phyloP scores from a whole-genome alignment of 1,284 basidiomycete genomes.

The Athelia sp. region DNA sequence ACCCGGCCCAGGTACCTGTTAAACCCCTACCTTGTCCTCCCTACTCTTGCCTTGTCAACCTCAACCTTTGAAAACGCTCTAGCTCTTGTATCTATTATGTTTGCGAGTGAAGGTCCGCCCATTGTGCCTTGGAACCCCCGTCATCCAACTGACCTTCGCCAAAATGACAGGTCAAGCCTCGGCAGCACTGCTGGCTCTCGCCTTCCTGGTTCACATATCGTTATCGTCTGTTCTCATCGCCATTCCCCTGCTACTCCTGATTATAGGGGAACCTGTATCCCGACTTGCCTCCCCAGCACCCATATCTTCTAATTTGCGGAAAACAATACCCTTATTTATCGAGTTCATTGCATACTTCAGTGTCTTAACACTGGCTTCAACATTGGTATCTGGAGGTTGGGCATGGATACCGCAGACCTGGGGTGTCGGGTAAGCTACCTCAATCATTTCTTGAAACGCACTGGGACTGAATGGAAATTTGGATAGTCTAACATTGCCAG shows the following conservation, averaged over 20 bases:
- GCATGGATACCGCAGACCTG: slow-evolving; percentile 75
- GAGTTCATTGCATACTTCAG: slow-evolving; percentile 50
- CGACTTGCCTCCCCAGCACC: slow-evolving; percentile 56
- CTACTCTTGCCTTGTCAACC: slow-evolving; percentile 77
- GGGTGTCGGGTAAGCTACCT: slow-evolving; percentile 69
- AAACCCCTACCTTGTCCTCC: slow-evolving; percentile 83
- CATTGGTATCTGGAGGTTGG: slow-evolving; percentile 51
- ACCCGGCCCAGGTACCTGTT: slow-evolving; percentile 63
- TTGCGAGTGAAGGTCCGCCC: slow-evolving; percentile 60
- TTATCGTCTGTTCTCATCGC: slow-evolving; percentile 69
- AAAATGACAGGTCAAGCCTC: slow-evolving; percentile 43
- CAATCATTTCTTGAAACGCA: slow-evolving; percentile 1
- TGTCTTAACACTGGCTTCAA: slow-evolving; percentile 43
- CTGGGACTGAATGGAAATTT: slow-evolving; percentile 3
- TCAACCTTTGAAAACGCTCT: slow-evolving; percentile 76
- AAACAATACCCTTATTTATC: slow-evolving; percentile 31
- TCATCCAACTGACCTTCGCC: slow-evolving; percentile 2
- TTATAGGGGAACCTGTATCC: slow-evolving; percentile 55
- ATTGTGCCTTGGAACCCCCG: background rate
- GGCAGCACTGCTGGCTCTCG: slow-evolving; percentile 57
- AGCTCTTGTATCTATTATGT: slow-evolving; percentile 64
- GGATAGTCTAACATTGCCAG: slow-evolving; percentile 65
- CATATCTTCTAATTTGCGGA: slow-evolving; percentile 32
- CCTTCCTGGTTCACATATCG: slow-evolving; percentile 68
- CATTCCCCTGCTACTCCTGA: slow-evolving; percentile 62